Base-by-base conservation (phyloP, 805 yeast genomes). In the Ogataea glucozyma region DNA sequence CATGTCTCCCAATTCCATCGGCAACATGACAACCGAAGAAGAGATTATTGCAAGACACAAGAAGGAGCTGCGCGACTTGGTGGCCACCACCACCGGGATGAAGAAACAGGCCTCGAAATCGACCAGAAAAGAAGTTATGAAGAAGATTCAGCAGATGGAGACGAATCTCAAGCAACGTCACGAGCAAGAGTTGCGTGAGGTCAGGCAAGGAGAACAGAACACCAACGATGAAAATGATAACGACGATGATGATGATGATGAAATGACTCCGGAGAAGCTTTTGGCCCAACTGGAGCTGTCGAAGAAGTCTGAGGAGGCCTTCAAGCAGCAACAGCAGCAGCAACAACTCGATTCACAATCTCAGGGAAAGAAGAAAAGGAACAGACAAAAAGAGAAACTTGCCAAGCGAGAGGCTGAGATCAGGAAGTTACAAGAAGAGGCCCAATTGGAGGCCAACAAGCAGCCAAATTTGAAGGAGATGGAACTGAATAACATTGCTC, bases 91-190 rank as follows among this genome's bases (percentile, higher is more conserved):
- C 22, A 88, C 95, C 2, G 83, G 85, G 2, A 64, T 89, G 73
- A 87, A 84, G 66, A 87, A 87, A 55, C 91, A 83, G 62, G 90
- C 91, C 2, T 79, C 88, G 13, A 86, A 88, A 58, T 83, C 88
- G 37, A 85, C 82, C 38, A 76, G 85, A 53, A 85, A 84, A 61
- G 79, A 78, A 47, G 82, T 88, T 8, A 62, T 72, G 50, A 70
- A 70, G 40, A 77, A 78, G 54, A 82, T 90, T 52, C 70, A 70
- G 29, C 77, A 72, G 32, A 52, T 88, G 67, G 88, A 85, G 54
- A 64, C 64, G 2, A 76, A 72, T 9, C 58, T 88, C 54, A 75
- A 76, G 44, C 54, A 43, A 17, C 73, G 66, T 40, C 96, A 88
- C 32, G 66, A 66, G 24, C 31, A 54, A 8, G 96, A 88, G 58